phyloP scores from a whole-genome alignment of 768 basidiomycete genomes.

The Termitomyces titanicus region DNA sequence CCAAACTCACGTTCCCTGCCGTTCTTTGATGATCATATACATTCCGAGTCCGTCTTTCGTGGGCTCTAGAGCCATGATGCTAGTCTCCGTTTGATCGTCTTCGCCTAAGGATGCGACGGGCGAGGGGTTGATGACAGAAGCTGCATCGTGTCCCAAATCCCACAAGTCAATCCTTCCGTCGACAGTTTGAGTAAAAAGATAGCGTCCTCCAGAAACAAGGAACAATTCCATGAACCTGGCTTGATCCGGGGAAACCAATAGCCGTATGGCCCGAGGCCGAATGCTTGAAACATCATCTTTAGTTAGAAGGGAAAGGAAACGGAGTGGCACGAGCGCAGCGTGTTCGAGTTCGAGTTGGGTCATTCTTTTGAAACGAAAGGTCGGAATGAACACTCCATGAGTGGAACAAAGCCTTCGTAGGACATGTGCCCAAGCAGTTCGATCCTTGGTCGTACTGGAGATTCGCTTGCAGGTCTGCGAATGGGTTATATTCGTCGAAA shows the following conservation, averaged over 20 bases:
- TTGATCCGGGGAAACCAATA: neutral
- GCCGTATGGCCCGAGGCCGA: neutral
- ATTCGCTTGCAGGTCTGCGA: conserved; percentile 1
- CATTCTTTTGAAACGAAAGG: conserved; percentile 1
- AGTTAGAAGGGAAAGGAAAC: neutral
- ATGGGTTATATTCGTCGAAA: neutral
- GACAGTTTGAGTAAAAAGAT: conserved; percentile 5
- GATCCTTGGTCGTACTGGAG: neutral
- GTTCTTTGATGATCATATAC: conserved; percentile 5
- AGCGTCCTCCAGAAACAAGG: conserved; percentile 6
- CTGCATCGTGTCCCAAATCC: conserved; percentile 3
- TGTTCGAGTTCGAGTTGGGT: conserved; percentile 2
- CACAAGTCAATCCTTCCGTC: conserved; percentile 5
- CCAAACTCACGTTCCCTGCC: neutral
- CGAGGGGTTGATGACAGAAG: neutral
- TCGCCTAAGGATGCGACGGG: conserved; percentile 4
- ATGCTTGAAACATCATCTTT: neutral
- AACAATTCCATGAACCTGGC: conserved; percentile 4
- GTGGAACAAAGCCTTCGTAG: conserved; percentile 1
- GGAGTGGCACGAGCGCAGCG: neutral
- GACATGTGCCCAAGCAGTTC: neutral
- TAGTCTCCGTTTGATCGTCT: conserved; percentile 4
- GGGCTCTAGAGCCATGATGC: conserved; percentile 1
- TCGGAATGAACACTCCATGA: conserved; percentile 1
- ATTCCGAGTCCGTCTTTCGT: conserved; percentile 1